phyloP scores from a whole-genome alignment of 345 rosid genomes.

The Eucalyptus cloeziana region DNA sequence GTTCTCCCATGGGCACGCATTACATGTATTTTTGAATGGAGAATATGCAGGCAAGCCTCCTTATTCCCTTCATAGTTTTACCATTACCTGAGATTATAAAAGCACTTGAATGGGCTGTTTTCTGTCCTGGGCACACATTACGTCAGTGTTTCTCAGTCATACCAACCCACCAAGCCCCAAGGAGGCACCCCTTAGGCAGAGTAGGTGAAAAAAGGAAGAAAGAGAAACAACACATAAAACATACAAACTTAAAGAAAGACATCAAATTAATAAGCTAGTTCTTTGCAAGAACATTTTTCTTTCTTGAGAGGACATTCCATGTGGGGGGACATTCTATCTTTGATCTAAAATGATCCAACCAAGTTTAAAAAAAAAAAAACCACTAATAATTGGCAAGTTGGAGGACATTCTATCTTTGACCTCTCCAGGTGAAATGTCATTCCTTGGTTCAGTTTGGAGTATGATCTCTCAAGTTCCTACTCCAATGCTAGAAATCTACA shows the following conservation, averaged over 20 bases:
- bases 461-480: not conserved
- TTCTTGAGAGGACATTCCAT: not conserved
- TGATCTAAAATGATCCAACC: too few relatives aligned
- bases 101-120: not conserved
- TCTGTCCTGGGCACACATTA: not conserved
- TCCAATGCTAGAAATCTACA: not conserved
- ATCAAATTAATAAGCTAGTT: not conserved
- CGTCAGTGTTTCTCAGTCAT: not conserved
- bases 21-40: constrained; percentile 66
- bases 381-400: not conserved
- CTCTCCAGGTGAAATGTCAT: not conserved
- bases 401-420: not conserved
- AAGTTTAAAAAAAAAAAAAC: not conserved
- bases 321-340: not conserved
- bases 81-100: not conserved
- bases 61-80: not conserved
- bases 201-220: not conserved
- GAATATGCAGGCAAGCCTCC: constrained; percentile 24
- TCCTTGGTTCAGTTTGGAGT: not conserved
- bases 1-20: constrained; percentile 45
- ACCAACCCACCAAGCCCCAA: not conserved
- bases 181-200: not conserved
- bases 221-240: not conserved
- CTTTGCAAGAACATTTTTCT: not conserved
- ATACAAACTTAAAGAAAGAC: not conserved